phyloP scores from a whole-genome alignment of 352 stramenopile species.

The Phytophthora vignae region DNA sequence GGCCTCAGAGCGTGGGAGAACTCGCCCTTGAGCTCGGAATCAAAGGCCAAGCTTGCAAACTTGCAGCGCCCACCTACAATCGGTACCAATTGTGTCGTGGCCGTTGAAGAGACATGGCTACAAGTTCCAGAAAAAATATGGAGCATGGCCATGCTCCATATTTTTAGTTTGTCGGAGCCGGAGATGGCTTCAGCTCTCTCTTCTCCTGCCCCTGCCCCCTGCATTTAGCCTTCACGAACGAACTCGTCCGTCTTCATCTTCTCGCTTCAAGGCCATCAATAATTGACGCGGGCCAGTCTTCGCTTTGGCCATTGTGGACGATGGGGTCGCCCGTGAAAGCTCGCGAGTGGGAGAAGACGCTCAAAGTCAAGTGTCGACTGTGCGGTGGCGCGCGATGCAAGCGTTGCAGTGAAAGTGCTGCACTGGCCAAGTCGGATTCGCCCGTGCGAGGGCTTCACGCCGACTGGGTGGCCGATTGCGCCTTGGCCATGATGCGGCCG shows the following conservation, averaged over 20 bases:
- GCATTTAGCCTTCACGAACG: slow-evolving; percentile 25
- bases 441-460: slow-evolving; percentile 83
- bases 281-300: slow-evolving; percentile 6
- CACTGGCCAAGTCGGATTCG: slow-evolving; percentile 75
- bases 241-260: not conserved
- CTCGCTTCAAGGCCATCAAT: not conserved
- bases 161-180: slow-evolving; percentile 15
- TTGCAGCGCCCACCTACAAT: not conserved
- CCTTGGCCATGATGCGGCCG: slow-evolving; percentile 92
- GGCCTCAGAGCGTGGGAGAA: not conserved
- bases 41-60: not conserved
- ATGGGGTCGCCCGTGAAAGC: slow-evolving; percentile 82
- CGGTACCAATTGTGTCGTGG: slow-evolving; percentile 10
- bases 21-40: not conserved
- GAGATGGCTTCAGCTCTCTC: slow-evolving; percentile 4
- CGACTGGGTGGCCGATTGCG: slow-evolving; percentile 88
- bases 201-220: not conserved
- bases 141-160: slow-evolving; percentile 11
- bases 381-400: slow-evolving; percentile 90
- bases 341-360: slow-evolving; percentile 83
- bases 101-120: slow-evolving; percentile 22
- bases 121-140: slow-evolving; percentile 4
- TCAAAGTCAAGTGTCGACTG: slow-evolving; percentile 87
- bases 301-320: slow-evolving; percentile 1
- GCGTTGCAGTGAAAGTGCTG: slow-evolving; percentile 83